Evolutionary conservation across 805 yeast genomes (phyloP).

Genomic region (Zygosaccharomyces lentus): DNA sequence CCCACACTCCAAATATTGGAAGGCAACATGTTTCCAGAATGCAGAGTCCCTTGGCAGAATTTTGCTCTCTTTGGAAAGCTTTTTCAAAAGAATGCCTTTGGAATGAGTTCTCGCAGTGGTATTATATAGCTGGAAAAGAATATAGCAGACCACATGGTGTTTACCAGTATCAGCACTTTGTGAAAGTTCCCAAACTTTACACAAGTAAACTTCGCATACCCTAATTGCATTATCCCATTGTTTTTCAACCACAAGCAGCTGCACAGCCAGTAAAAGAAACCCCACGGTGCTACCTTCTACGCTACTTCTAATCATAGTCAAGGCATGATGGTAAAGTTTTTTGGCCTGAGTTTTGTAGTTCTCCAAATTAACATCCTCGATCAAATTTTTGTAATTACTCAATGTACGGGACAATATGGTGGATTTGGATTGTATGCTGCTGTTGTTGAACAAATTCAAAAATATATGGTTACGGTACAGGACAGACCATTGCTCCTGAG

Average conservation of each 20-base stretch:
- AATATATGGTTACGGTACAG: conserved; percentile 23
- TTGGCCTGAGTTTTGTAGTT: conserved; percentile 31
- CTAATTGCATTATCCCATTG: conserved; percentile 31
- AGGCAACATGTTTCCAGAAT: conserved; percentile 32
- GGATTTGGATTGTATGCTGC: conserved; percentile 16
- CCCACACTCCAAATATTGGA: conserved; percentile 24
- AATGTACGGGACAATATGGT: conserved; percentile 25
- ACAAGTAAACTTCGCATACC: conserved; percentile 24
- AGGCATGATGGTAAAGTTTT: conserved; percentile 24
- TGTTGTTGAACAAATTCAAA: conserved; percentile 28
- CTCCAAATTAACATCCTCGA: conserved; percentile 25
- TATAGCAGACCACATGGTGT: conserved; percentile 18
- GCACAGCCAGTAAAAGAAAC: conserved; percentile 24
- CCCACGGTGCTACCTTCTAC: conserved; percentile 24
- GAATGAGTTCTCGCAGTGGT: conserved; percentile 22
- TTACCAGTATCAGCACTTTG: background rate
- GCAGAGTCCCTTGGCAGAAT: conserved; percentile 10
- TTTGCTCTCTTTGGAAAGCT: conserved; percentile 5
- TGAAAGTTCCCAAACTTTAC: conserved; percentile 11
- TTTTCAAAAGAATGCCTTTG: conserved; percentile 18
- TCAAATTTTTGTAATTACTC: conserved; percentile 20
- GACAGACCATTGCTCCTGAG: conserved; percentile 26
- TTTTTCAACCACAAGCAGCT: conserved; percentile 27
- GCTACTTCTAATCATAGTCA: conserved; percentile 23
- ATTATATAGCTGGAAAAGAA: conserved; percentile 28